These are phyloP conservation scores for Petunia axillaris DNA, from an alignment of 257 asterid genomes.

Conservation along the genomic window DNA sequence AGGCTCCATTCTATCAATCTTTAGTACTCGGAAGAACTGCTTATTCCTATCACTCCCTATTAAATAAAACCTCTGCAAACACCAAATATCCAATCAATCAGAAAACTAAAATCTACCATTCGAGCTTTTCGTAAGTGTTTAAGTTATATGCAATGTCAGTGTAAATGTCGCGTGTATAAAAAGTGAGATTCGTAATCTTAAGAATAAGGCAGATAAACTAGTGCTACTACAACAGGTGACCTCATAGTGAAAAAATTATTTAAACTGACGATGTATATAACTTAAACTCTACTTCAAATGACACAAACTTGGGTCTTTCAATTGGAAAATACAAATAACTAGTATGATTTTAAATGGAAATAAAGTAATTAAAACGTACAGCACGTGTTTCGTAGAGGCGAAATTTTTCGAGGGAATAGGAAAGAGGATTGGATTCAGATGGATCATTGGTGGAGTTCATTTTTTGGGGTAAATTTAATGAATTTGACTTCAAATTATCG, in stretches of 20 bases:
- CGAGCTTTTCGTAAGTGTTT: slow-evolving; percentile 45
- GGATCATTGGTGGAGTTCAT: slow-evolving; percentile 51
- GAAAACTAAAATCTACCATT: slow-evolving; percentile 53
- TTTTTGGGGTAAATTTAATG: slow-evolving; percentile 55
- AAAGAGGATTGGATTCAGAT: slow-evolving; percentile 62
- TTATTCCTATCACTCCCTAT: slow-evolving; percentile 96
- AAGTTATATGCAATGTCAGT: no score
- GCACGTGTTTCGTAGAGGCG: slow-evolving; percentile 68
- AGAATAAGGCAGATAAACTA: no score
- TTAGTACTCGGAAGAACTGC: slow-evolving; percentile 78
- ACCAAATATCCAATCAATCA: neutral
- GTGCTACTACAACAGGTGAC: no score
- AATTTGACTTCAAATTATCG: slow-evolving; percentile 62
- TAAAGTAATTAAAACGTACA: slow-evolving; percentile 1
- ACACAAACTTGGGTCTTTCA: no score
- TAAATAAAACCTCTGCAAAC: slow-evolving; percentile 81
- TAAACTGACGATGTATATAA: no score
- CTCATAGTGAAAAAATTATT: no score
- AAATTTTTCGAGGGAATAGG: slow-evolving; percentile 91
- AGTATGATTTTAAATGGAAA: neutral
- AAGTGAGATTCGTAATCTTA: no score
- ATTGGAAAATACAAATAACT: no score
- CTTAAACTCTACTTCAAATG: no score
- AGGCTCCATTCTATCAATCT: slow-evolving; percentile 96
- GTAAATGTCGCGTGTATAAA: no score